Percentiles rank a stretch among this genome's conserved stretches.
These are phyloP conservation scores for Paracoccidioides lutzii DNA, from an alignment of 2,329 filamentous ascomycete genomes.

Conservation along the genomic window DNA sequence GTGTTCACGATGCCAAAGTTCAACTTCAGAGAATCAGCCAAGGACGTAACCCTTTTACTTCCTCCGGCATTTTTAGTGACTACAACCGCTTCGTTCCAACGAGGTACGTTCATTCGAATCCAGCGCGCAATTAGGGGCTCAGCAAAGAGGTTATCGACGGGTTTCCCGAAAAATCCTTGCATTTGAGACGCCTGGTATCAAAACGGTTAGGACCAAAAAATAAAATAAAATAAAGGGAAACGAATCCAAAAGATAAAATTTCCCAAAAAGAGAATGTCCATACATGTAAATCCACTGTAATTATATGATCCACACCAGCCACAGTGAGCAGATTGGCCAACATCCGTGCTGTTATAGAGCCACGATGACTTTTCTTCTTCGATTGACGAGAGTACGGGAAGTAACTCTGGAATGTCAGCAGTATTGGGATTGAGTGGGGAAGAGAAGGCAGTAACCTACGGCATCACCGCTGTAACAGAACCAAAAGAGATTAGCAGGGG, in stretches of 20 bases:
- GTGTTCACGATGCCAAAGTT: conserved; percentile 84
- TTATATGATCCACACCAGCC: conserved; percentile 91
- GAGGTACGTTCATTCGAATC: conserved; percentile 77
- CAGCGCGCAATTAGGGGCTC: conserved; percentile 91
- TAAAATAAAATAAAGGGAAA: neutral
- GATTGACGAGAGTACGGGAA: conserved; percentile 99
- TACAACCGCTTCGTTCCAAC: conserved; percentile 82
- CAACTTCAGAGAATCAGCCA: conserved; percentile 89
- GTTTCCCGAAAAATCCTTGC: conserved; percentile 98
- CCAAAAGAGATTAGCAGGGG: conserved; percentile 6
- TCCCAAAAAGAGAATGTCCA: conserved; percentile 19
- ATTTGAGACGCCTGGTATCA: conserved; percentile 64
- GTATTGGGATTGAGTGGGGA: conserved; percentile 8
- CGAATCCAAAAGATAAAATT: neutral
- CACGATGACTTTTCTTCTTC: conserved; percentile 96
- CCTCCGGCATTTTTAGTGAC: conserved; percentile 97
- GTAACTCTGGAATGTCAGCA: conserved; percentile 44
- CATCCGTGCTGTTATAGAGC: conserved; percentile 94
- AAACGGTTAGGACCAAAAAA: neutral
- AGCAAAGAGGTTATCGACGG: conserved; percentile 92
- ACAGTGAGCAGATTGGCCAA: conserved; percentile 87
- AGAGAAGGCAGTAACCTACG: conserved; percentile 26
- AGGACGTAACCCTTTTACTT: conserved; percentile 89
- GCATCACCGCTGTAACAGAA: conserved; percentile 30
- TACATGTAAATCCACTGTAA: conserved; percentile 87